Conservation (phyloP, 495 filamentous ascomycete genomes). For the Talaromyces wortmannii region DNA sequence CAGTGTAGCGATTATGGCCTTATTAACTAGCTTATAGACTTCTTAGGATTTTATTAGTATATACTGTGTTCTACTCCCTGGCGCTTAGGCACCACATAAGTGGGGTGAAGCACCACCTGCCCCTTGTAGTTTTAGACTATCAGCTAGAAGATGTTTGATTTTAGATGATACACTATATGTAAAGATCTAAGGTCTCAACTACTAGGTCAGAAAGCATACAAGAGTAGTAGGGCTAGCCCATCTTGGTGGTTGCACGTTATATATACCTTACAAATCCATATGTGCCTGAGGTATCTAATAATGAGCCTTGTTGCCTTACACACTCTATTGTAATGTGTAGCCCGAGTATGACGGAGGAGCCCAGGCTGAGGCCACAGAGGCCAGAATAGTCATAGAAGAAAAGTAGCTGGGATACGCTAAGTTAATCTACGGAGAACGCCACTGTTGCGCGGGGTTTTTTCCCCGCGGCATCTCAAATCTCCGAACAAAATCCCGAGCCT, state of each 20-base stretch:
- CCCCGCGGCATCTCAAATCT: background rate
- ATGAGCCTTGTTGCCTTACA: background rate
- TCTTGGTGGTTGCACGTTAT: no score
- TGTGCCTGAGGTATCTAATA: no score
- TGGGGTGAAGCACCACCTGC: no score
- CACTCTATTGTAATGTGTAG: background rate
- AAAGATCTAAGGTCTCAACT: background rate
- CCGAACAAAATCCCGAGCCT: background rate
- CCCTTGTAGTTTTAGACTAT: slow-evolving; percentile 1
- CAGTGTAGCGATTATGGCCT: no score
- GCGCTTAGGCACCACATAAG: no score
- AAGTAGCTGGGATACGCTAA: background rate
- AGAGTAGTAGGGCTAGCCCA: no score
- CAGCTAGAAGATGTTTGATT: background rate
- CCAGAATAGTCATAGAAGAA: background rate
- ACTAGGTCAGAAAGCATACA: no score
- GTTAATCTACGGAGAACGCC: background rate
- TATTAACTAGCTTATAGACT: no score
- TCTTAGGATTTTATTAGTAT: no score
- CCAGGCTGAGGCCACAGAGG: slow-evolving; percentile 3
- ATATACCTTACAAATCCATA: no score
- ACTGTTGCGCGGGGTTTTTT: background rate
- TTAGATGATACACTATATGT: slow-evolving; percentile 4
- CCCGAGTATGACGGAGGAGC: slow-evolving; percentile 4
- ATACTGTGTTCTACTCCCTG: no score